Conservation (phyloP, 345 rosid species). For the Gossypium mustelinum region DNA sequence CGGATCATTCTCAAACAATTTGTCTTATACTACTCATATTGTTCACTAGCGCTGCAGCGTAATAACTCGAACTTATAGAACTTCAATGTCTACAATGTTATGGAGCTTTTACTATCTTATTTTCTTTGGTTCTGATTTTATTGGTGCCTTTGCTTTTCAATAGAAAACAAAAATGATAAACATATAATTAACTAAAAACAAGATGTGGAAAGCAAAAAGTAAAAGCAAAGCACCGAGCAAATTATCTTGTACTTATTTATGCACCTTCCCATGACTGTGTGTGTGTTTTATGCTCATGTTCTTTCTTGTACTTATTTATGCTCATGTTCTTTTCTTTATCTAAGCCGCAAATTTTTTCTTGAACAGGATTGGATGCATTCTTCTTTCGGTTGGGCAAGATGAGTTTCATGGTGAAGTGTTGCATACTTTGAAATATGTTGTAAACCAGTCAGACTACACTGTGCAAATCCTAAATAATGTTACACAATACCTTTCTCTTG, state of each 20-base stretch:
- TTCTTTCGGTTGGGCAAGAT: constrained; percentile 84
- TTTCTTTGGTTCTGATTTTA: no score
- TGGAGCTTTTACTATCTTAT: background rate
- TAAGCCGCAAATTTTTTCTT: constrained; percentile 7
- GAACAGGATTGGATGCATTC: constrained; percentile 80
- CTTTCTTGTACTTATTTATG: background rate
- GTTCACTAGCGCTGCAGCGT: constrained; percentile 87
- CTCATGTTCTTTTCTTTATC: background rate
- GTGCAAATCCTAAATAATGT: constrained; percentile 76
- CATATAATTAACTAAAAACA: no score
- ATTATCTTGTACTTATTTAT: no score
- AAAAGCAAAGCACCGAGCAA: no score
- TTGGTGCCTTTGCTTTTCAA: no score
- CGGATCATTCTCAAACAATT: constrained; percentile 40
- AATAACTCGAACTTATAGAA: constrained; percentile 32
- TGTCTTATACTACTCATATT: constrained; percentile 72
- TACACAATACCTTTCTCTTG: constrained; percentile 75
- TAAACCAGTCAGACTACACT: constrained; percentile 89
- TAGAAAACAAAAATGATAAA: no score
- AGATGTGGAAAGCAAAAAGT: no score
- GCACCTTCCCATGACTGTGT: no score
- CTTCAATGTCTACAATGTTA: background rate
- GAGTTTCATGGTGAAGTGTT: constrained; percentile 72
- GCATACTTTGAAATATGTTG: constrained; percentile 76
- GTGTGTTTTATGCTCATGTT: background rate